Conservation (phyloP, 2,329 filamentous ascomycete genomes). For the Aspergillus quadrilineatus region DNA sequence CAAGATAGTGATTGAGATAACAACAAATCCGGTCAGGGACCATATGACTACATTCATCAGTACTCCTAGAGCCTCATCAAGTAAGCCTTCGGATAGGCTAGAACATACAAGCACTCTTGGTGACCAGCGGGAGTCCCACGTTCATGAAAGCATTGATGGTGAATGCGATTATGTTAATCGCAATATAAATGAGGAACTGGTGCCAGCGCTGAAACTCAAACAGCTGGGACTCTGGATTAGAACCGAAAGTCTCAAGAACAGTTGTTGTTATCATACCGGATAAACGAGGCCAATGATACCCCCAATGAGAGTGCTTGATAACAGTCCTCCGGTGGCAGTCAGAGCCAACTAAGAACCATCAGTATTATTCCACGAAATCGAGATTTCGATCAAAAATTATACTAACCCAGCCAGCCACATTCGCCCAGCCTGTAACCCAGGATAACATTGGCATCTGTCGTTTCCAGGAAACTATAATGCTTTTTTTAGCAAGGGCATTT, state of each 20-base stretch:
- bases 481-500: too few species aligned
- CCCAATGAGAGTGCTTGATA: slow-evolving; percentile 66
- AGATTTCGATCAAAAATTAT: not conserved
- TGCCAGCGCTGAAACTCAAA: slow-evolving; percentile 65
- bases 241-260: not conserved
- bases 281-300: slow-evolving; percentile 64
- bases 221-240: slow-evolving; percentile 16
- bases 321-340: slow-evolving; percentile 65
- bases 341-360: slow-evolving; percentile 48
- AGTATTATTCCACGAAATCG: slow-evolving; percentile 14
- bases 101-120: slow-evolving; percentile 58
- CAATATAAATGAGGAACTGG: slow-evolving; percentile 71
- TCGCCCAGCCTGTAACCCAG: slow-evolving; percentile 67
- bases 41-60: slow-evolving; percentile 55
- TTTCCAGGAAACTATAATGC: slow-evolving; percentile 53
- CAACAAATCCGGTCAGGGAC: slow-evolving; percentile 66
- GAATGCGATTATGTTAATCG: slow-evolving; percentile 61
- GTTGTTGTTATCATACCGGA: slow-evolving; percentile 34
- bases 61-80: not conserved
- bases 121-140: slow-evolving; percentile 62
- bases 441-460: slow-evolving; percentile 62
- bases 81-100: not conserved
- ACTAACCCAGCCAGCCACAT: slow-evolving; percentile 68
- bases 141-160: slow-evolving; percentile 66
- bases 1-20: slow-evolving; percentile 69